A percentile compares a stretch with the other conserved stretches of the same genome.
Evolutionary conservation across 352 stramenopile species (phyloP).

Genomic region (Phytophthora crassamura): DNA sequence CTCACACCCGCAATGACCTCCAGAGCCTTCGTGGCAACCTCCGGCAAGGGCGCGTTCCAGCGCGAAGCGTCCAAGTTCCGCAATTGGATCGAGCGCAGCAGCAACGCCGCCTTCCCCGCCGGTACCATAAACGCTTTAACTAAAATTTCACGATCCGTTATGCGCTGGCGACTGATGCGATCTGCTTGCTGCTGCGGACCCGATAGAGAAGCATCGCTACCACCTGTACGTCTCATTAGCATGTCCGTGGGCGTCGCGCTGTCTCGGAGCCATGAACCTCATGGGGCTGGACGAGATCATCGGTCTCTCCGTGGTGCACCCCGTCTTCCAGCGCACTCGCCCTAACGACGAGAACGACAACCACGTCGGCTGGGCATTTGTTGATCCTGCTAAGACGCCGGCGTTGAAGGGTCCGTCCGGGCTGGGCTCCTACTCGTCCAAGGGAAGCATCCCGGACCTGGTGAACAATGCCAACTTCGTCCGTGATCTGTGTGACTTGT

Average conservation of each 20-base stretch:
- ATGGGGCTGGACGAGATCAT: constrained; percentile 93
- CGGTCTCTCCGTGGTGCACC: constrained; percentile 81
- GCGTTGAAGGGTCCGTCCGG: constrained; percentile 38
- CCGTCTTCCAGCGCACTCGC: constrained; percentile 72
- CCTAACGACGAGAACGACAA: constrained; percentile 66
- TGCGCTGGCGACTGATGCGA: constrained; percentile 9
- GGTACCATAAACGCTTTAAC: constrained; percentile 13
- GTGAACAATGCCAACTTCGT: constrained; percentile 75
- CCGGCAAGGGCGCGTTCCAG: constrained; percentile 41
- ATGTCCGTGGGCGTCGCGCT: constrained; percentile 78
- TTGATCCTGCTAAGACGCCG: constrained; percentile 46
- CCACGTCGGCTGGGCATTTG: constrained; percentile 91
- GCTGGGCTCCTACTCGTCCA: constrained; percentile 46
- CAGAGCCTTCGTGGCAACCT: constrained; percentile 32
- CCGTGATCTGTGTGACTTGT: constrained; percentile 89
- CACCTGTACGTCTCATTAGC: constrained; percentile 94
- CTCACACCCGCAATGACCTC: constrained; percentile 29
- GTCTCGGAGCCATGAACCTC: constrained; percentile 74
- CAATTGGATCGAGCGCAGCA: constrained; percentile 43
- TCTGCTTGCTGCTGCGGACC: background rate
- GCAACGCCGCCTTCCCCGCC: constrained; percentile 25
- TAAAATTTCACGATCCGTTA: constrained; percentile 10
- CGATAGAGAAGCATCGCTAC: constrained; percentile 57
- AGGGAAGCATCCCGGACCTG: constrained; percentile 56
- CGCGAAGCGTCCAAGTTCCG: constrained; percentile 38